Percentiles rank a stretch among this genome's conserved stretches.
These are phyloP conservation scores for Phytophthora pseudosyringae DNA, from an alignment of 352 stramenopile genomes.

Conservation along the genomic window DNA sequence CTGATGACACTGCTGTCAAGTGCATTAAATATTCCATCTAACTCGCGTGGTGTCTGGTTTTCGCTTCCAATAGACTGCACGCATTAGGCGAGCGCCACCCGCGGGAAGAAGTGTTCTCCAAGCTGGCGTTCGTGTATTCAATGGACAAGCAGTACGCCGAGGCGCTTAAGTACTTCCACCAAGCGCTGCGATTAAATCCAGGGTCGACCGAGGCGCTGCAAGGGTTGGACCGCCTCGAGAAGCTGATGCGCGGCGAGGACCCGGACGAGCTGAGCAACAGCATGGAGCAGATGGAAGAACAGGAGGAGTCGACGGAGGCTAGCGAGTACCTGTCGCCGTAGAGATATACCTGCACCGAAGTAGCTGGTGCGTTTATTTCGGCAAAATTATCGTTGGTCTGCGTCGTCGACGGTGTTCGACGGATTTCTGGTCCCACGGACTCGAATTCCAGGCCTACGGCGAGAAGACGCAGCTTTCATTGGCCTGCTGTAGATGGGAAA, in stretches of 20 bases:
- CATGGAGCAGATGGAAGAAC: constrained; percentile 69
- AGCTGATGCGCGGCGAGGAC: constrained; percentile 81
- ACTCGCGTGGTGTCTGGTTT: background rate
- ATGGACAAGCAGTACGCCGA: constrained; percentile 73
- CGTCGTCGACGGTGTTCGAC: constrained; percentile 15
- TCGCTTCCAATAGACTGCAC: constrained; percentile 38
- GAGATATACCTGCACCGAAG: constrained; percentile 2
- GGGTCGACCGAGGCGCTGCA: constrained; percentile 53
- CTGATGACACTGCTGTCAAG: background rate
- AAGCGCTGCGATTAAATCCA: constrained; percentile 66
- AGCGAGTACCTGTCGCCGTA: constrained; percentile 55
- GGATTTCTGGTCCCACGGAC: background rate
- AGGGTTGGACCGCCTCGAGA: constrained; percentile 77
- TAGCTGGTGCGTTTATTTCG: constrained; percentile 6
- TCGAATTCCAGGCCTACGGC: too few species aligned
- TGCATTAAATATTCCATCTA: constrained; percentile 3
- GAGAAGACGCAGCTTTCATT: constrained; percentile 5
- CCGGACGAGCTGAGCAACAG: constrained; percentile 70
- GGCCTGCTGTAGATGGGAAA: constrained; percentile 16
- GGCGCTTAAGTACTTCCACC: constrained; percentile 75
- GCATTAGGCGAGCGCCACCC: constrained; percentile 53
- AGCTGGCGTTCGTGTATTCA: constrained; percentile 77
- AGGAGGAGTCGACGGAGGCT: constrained; percentile 60
- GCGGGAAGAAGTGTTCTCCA: constrained; percentile 75
- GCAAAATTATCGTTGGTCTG: constrained; percentile 8